A percentile compares a stretch with the other conserved stretches of the same genome.
Evolutionary conservation across 2,329 filamentous ascomycete species (phyloP).

Genomic region (Graphilbum ipis-grandicollis): DNA sequence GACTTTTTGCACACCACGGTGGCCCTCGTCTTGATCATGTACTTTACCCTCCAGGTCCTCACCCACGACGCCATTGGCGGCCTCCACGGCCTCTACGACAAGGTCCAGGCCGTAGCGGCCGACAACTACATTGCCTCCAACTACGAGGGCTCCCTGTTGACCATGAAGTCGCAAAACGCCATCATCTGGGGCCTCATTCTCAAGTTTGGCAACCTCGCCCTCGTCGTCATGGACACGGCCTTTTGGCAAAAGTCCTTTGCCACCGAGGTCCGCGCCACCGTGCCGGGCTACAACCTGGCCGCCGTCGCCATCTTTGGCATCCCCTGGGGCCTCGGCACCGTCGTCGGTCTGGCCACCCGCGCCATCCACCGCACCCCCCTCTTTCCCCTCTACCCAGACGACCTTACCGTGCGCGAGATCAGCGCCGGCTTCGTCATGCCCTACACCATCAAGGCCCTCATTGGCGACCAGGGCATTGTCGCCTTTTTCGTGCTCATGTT

Average conservation of each 20-base stretch:
- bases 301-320: slow-evolving; percentile 19
- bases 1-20: slow-evolving; percentile 24
- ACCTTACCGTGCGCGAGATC: slow-evolving; percentile 13
- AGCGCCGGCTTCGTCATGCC: slow-evolving; percentile 16
- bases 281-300: slow-evolving; percentile 17
- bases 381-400: slow-evolving; percentile 15
- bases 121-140: slow-evolving; percentile 16
- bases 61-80: slow-evolving; percentile 17
- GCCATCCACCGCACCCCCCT: slow-evolving; percentile 12
- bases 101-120: slow-evolving; percentile 15
- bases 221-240: slow-evolving; percentile 32
- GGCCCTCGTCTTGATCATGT: slow-evolving; percentile 19
- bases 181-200: slow-evolving; percentile 25
- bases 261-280: slow-evolving; percentile 18
- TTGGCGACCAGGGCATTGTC: slow-evolving; percentile 17
- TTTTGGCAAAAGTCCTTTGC: slow-evolving; percentile 35
- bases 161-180: slow-evolving; percentile 18
- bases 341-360: slow-evolving; percentile 17
- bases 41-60: slow-evolving; percentile 17
- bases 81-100: slow-evolving; percentile 18
- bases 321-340: slow-evolving; percentile 18
- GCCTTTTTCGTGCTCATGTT: slow-evolving; percentile 23
- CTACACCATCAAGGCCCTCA: slow-evolving; percentile 16
- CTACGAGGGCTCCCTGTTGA: slow-evolving; percentile 18
- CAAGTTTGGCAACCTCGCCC: slow-evolving; percentile 29